These are phyloP conservation scores for Talaromyces sp. DNA, from an alignment of 2,329 filamentous ascomycete species.

Conservation along the genomic window DNA sequence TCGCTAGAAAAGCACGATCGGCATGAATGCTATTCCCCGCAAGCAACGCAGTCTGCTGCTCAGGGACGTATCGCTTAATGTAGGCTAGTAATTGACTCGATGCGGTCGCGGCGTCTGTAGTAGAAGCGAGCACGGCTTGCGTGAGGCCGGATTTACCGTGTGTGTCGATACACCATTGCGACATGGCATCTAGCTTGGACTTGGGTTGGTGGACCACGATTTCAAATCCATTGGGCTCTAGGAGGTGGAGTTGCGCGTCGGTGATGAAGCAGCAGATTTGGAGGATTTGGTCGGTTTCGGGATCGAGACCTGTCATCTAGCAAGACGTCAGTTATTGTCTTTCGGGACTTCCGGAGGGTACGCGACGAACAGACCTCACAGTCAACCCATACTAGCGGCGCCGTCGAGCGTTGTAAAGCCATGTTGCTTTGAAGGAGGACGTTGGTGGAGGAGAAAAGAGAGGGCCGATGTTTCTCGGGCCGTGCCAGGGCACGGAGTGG, in stretches of 20 bases:
- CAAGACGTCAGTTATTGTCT: not conserved
- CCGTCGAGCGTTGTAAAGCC: slow-evolving; percentile 52
- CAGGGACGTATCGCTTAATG: slow-evolving; percentile 69
- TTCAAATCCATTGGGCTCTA: slow-evolving; percentile 78
- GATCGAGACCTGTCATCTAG: slow-evolving; percentile 88
- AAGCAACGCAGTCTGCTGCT: slow-evolving; percentile 66
- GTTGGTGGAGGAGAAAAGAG: not conserved
- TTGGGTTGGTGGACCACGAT: slow-evolving; percentile 72
- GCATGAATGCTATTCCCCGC: slow-evolving; percentile 94
- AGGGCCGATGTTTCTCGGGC: not conserved
- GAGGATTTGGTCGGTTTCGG: slow-evolving; percentile 77
- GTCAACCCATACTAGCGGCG: slow-evolving; percentile 84
- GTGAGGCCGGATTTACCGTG: slow-evolving; percentile 82
- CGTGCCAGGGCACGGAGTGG: not conserved
- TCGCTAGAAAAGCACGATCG: slow-evolving; percentile 76
- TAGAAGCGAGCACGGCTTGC: slow-evolving; percentile 69
- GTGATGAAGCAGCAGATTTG: slow-evolving; percentile 93
- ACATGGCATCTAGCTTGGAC: slow-evolving; percentile 73
- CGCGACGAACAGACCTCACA: slow-evolving; percentile 54
- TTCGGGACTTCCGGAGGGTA: not conserved
- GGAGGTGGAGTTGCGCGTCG: slow-evolving; percentile 69
- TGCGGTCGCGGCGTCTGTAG: slow-evolving; percentile 68
- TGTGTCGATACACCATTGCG: slow-evolving; percentile 81
- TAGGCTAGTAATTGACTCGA: slow-evolving; percentile 73
- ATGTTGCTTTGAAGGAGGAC: slow-evolving; percentile 27